Evolutionary conservation across 1,284 basidiomycete genomes (phyloP), one percentile per base, ranked within the genome.

Genomic region (Cutaneotrichosporon cutaneum): DNA sequence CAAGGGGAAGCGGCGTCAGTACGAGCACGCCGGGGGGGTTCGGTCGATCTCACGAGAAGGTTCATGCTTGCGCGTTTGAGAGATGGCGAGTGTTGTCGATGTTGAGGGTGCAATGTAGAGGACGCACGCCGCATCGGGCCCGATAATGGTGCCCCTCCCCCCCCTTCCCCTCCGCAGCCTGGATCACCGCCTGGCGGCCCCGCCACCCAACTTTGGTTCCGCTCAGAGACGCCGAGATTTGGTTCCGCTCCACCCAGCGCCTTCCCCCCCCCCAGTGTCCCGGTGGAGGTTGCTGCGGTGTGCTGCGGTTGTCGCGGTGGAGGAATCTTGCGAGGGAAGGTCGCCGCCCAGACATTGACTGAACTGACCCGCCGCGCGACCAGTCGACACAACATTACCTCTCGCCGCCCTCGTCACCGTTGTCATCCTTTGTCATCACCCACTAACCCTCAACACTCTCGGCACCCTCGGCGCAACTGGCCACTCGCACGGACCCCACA

Each of bases 1-100:
- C 13, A 36, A 35, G 59, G 44, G 32, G 42, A 36, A 26, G 11
- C 13, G 65, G 51, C 21, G 32, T 35, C 32, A 70, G 48, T 8
- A 51, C 24, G 22, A 8, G 6, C 22, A 47, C 45, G 21, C 13
- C 24, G 24, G 48, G 11, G 14, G 27, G 5, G 26, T n/a, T n/a
- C n/a, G 11, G 26, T 14, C 7, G 18, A 14, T 30, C 73, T 70
- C 51, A 74, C 73, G 21, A 76, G 69, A 54, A 76, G 74, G 67
- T 75, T 76, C 73, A 74, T 75, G 21, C 2, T 68, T 62, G 44
- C n/a, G 39, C 6, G n/a, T 48, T 24, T 26, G 45, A 26, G 45
- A 8, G 21, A 5, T 18, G 21, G 24, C 21, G 4, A 16, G 13
- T 24, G 47, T 16, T 50, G 47, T 50, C 8, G 48, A 27, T 32